Percentiles rank a stretch among this genome's conserved stretches.
Conservation (phyloP, 768 basidiomycete genomes). For the Porphyrellus cyaneotinctus region DNA sequence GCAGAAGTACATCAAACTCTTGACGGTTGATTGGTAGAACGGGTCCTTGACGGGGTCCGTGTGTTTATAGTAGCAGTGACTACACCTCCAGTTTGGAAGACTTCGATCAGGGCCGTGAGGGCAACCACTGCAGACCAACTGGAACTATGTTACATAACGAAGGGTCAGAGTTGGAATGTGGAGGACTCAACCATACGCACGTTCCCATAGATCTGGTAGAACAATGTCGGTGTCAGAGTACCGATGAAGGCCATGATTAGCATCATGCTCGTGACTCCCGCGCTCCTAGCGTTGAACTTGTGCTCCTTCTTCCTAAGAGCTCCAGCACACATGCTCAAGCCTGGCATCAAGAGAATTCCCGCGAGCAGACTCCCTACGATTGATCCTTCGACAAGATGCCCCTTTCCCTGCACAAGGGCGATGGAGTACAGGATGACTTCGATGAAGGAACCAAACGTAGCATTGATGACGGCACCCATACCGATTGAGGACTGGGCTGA, state of each 20-base stretch:
- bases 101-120: conserved; percentile 36
- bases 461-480: conserved; percentile 99
- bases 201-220: conserved; percentile 97
- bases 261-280: conserved; percentile 99
- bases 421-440: conserved; percentile 93
- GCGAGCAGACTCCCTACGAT: conserved; percentile 95
- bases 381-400: conserved; percentile 92
- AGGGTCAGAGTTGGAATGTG: conserved; percentile 3
- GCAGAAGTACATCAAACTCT: conserved; percentile 94
- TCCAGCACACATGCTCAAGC: conserved; percentile 89
- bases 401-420: conserved; percentile 86
- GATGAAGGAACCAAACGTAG: conserved; percentile 97
- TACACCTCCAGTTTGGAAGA: conserved; percentile 68
- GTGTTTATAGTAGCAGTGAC: conserved; percentile 92
- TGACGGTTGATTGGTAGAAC: conserved; percentile 95
- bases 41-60: conserved; percentile 90
- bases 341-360: conserved; percentile 96
- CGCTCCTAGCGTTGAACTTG: conserved; percentile 98
- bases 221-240: conserved; percentile 88
- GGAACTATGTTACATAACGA: conserved; percentile 55
- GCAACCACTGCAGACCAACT: conserved; percentile 81
- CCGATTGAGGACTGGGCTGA: conserved; percentile 98
- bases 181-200: conserved; percentile 48
- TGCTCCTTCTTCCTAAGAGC: conserved; percentile 91
- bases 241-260: conserved; percentile 99